phyloP scores from a whole-genome alignment of 1,139 yeast species.

The Blastobotrys apis region DNA sequence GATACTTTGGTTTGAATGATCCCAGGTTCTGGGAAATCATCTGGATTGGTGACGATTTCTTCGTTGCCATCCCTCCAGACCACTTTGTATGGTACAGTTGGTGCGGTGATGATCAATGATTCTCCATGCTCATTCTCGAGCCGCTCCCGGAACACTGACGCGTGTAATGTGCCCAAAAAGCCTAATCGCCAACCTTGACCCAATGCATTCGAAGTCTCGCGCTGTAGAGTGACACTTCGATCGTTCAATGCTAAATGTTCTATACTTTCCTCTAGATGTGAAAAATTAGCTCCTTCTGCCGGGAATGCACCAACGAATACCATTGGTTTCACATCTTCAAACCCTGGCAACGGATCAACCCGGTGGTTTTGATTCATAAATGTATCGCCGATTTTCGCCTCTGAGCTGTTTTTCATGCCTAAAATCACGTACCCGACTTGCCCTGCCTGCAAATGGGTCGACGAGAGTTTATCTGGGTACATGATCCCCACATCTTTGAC shows the following conservation, averaged over 20 bases:
- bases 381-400: constrained; percentile 91
- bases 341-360: constrained; percentile 83
- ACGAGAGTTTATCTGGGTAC: constrained; percentile 75
- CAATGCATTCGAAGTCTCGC: constrained; percentile 89
- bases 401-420: constrained; percentile 84
- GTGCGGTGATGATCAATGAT: constrained; percentile 85
- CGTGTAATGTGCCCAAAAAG: constrained; percentile 89
- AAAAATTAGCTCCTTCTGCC: constrained; percentile 89
- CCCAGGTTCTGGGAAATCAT: constrained; percentile 71
- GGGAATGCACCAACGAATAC: constrained; percentile 98
- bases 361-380: constrained; percentile 63
- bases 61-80: constrained; percentile 59
- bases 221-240: constrained; percentile 80
- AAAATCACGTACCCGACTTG: constrained; percentile 93
- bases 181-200: constrained; percentile 99
- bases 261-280: constrained; percentile 83
- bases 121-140: constrained; percentile 93
- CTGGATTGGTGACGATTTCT: constrained; percentile 75
- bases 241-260: constrained; percentile 86
- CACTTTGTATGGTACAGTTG: constrained; percentile 89
- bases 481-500: constrained; percentile 91
- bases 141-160: constrained; percentile 88
- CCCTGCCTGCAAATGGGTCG: constrained; percentile 68
- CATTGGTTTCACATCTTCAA: constrained; percentile 97
- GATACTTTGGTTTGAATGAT: constrained; percentile 43